A percentile compares a stretch with the other conserved stretches of the same genome.
Conservation (phyloP, 257 asterid genomes). For the Thymus quinquecostatus region DNA sequence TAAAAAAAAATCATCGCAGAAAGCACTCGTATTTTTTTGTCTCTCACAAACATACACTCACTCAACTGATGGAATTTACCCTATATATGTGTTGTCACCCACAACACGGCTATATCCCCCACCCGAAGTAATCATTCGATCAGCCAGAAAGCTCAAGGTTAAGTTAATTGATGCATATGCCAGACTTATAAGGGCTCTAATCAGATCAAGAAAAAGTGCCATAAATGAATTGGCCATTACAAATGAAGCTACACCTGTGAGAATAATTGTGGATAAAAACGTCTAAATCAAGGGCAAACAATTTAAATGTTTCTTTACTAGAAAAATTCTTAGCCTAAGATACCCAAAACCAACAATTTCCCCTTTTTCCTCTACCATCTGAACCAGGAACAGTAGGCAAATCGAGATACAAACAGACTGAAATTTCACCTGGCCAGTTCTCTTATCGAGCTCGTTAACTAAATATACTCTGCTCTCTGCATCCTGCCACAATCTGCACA, state of each 20-base stretch:
- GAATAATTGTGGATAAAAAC: neutral
- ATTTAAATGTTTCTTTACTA: neutral
- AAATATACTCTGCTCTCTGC: conserved; percentile 64
- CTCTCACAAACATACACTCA: neutral
- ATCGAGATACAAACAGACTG: neutral
- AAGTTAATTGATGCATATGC: neutral
- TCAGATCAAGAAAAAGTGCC: neutral
- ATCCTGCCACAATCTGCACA: conserved; percentile 85
- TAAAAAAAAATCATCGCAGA: neutral
- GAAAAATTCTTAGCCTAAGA: neutral
- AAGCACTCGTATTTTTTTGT: neutral
- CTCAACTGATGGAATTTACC: neutral
- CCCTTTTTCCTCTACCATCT: conserved; percentile 13
- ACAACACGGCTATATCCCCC: neutral
- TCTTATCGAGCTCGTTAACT: conserved; percentile 61
- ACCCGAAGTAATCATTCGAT: neutral
- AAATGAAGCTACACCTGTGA: conserved; percentile 18
- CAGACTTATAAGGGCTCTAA: conserved; percentile 21
- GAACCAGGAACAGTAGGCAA: neutral
- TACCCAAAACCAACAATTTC: conserved; percentile 17
- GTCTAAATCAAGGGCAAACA: conserved; percentile 10
- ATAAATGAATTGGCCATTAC: conserved; percentile 6
- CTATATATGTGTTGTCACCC: conserved; percentile 15
- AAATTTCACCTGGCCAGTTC: conserved; percentile 69
- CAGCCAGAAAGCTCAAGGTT: conserved; percentile 1